Evolutionary conservation across 75 land plant species (phyloP).

Genomic region (Pinus tabuliformis): DNA sequence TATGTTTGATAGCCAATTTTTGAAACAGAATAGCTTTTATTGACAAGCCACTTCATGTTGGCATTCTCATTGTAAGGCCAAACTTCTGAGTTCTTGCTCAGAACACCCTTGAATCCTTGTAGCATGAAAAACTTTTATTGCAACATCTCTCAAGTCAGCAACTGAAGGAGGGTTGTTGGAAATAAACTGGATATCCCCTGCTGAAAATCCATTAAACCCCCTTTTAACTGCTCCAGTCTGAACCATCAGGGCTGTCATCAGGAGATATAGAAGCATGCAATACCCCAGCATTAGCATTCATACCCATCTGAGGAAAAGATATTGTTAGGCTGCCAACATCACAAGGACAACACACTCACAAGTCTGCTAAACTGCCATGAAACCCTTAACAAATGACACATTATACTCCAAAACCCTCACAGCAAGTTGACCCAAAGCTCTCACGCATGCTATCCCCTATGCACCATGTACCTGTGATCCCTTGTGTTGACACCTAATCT

Average conservation of each 20-base stretch:
- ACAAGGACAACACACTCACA: too few relatives aligned
- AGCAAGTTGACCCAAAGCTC: slow-evolving; percentile 90
- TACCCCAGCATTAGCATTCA: background rate
- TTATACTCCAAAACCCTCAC: slow-evolving; percentile 91
- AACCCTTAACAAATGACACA: slow-evolving; percentile 88
- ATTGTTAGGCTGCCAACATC: too few relatives aligned
- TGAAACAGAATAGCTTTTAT: background rate
- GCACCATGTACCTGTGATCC: slow-evolving; percentile 82
- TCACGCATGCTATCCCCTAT: slow-evolving; percentile 77
- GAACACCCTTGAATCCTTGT: background rate
- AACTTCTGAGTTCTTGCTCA: background rate
- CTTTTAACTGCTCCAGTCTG: background rate
- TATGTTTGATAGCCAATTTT: background rate
- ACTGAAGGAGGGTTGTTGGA: background rate
- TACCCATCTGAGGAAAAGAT: background rate
- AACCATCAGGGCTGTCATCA: background rate
- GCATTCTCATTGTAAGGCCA: background rate
- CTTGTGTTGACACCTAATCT: background rate
- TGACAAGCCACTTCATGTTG: background rate
- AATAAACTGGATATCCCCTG: background rate
- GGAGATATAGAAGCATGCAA: background rate
- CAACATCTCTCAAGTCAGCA: background rate
- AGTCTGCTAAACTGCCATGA: too few relatives aligned
- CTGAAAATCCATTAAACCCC: background rate
- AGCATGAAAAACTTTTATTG: background rate